Base-by-base conservation (phyloP, 805 yeast genomes). In the Saccharomycopsis microspora region DNA sequence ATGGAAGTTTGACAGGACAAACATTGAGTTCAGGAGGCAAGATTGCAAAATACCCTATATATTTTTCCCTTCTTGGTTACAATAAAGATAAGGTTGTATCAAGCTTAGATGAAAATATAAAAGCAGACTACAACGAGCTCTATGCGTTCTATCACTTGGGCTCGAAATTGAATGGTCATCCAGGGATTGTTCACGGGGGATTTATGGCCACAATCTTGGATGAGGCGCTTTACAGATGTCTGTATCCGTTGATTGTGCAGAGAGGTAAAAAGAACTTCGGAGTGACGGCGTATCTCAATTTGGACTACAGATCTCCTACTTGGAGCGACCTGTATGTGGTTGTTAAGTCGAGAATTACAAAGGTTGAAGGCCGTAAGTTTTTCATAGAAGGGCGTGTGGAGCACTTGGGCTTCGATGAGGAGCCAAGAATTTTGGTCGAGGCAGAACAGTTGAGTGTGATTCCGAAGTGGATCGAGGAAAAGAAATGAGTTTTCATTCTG, bases 101-200 rank as follows among this genome's bases (percentile, higher is more conserved):
- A 58, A 69, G 82, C 55, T 62, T 62, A 19, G 57, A 66, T 31
- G 66, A 68, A 1, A 28, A 10, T 2, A 2, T 5, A 6, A 27
- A n/a, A 30, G 3, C 10, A 8, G 31, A 36, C 33, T 28, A 35
- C 42, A 75, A 76, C 2, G 78, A 79, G 53, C 54, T 84, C 46
- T 70, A 73, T 8, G 77, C 81, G 1, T 79, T 85, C 56, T 78
- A 77, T 55, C 88, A 85, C 57, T 61, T 89, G 35, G 96, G 96
- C 2, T 60, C 66, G 4, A 69, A 72, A 36, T 60, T 88, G 37
- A 69, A 78, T 5, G 85, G 89, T 44, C 77, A 75, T 44, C 84
- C 81, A 42, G 84, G 85, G 0, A 77, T 78, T 45, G 75, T 90
- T 28, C 95, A 86, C 59, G 82, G 84, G 56, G 96, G 97, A 3